Percentiles rank a stretch among this genome's conserved stretches.
Conservation (phyloP, 2,329 filamentous ascomycete species). For the Verticillium nubilum region DNA sequence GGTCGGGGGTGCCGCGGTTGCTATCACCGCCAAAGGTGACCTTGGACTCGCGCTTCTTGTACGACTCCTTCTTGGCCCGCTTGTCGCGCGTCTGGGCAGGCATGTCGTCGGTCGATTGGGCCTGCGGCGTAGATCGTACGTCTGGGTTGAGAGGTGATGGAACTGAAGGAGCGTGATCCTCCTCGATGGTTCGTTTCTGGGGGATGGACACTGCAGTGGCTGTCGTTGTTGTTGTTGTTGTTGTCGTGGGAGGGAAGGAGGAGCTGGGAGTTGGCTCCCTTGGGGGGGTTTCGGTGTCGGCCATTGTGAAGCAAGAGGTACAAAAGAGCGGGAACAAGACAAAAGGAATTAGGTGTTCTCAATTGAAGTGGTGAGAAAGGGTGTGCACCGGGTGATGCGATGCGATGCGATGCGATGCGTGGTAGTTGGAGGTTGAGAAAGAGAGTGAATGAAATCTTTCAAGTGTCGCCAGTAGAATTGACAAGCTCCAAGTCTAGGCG, state of each 20-base stretch:
- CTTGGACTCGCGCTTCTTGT: slow-evolving; percentile 65
- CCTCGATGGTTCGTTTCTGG: slow-evolving; percentile 62
- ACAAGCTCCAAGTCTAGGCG: background rate
- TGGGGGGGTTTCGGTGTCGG: slow-evolving; percentile 31
- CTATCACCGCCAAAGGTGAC: slow-evolving; percentile 39
- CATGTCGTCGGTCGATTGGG: slow-evolving; percentile 24
- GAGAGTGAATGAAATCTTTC: background rate
- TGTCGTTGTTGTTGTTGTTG: background rate
- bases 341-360: background rate
- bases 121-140: slow-evolving; percentile 33
- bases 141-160: slow-evolving; percentile 72
- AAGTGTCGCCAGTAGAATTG: background rate
- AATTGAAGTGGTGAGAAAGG: background rate
- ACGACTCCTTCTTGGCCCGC: slow-evolving; percentile 58
- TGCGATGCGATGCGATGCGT: background rate
- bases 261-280: slow-evolving; percentile 27
- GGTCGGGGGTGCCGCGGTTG: slow-evolving; percentile 52
- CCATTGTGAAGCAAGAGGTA: slow-evolving; percentile 24
- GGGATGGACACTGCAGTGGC: slow-evolving; percentile 36
- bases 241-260: background rate
- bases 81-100: slow-evolving; percentile 25
- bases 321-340: background rate
- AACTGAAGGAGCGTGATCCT: slow-evolving; percentile 64
- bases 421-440: background rate
- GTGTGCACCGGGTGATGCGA: background rate